phyloP scores from a whole-genome alignment of 2,329 filamentous ascomycete genomes.

The Trichophyton equinum region DNA sequence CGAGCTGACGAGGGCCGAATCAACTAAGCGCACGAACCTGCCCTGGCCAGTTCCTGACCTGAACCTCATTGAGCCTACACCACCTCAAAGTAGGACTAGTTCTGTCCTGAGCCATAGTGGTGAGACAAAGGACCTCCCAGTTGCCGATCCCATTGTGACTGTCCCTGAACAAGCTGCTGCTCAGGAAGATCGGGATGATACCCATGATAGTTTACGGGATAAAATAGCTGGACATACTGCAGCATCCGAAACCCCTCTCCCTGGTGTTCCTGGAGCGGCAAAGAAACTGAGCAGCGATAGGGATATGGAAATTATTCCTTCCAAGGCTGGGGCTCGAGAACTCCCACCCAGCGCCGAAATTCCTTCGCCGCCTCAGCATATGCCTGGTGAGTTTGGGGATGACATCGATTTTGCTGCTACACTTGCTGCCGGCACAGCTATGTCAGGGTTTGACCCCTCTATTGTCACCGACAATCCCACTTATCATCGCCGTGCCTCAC shows the following conservation, averaged over 20 bases:
- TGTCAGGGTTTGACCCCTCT: constrained; percentile 58
- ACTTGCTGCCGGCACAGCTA: constrained; percentile 54
- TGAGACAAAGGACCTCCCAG: neutral
- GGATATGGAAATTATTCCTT: neutral
- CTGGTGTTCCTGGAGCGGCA: neutral
- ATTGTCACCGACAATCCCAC: constrained; percentile 55
- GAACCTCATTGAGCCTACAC: constrained; percentile 46
- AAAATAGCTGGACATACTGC: neutral
- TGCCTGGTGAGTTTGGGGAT: constrained; percentile 39
- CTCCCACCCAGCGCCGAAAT: neutral
- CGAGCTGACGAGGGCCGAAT: neutral
- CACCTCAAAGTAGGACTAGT: constrained; percentile 37
- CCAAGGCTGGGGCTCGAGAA: neutral
- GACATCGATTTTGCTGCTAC: constrained; percentile 59
- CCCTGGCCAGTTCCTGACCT: constrained; percentile 41
- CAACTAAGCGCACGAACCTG: constrained; percentile 11
- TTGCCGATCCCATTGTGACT: neutral
- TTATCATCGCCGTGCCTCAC: constrained; percentile 43
- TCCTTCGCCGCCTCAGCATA: neutral
- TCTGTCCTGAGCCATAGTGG: constrained; percentile 22
- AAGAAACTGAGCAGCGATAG: neutral
- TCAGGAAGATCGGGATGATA: constrained; percentile 3
- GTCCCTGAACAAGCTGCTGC: neutral
- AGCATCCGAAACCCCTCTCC: neutral
- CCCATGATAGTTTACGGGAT: neutral